Base-by-base conservation (phyloP, 2,329 filamentous ascomycete genomes). In the Claviceps africana region DNA sequence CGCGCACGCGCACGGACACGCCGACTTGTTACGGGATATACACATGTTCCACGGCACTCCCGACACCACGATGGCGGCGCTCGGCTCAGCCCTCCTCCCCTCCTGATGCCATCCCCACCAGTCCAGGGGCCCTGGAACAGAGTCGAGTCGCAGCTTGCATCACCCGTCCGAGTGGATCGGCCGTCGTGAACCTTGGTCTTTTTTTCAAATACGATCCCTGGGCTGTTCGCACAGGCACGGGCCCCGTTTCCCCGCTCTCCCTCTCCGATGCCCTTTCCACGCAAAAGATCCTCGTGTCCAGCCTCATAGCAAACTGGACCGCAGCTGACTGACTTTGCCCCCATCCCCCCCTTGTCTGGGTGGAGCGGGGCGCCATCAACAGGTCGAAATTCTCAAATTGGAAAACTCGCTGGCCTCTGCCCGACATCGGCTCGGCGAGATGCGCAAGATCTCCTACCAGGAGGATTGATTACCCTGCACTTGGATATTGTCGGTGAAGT, bases 361-460 rank as follows among this genome's bases (percentile, higher is more conserved):
- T 31, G 47, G 31, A 22, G 21, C 15, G 22, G n/a, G 37, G 33
- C 33, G 19, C 21, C 25, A 9, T 45, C 21, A 50, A 51, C 63
- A 95, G 89, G 93, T 98, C 65, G 90, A 98, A 70, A 98, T 98
- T 59, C 75, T 97, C 52, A 89, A 97, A 69, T 78, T 98, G 58
- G 90, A 97, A 71, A 98, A 97, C 63, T 72, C 81, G 30, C 78
- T 98, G 40, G 77, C 83, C 9, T 75, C 86, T 33, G 93, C 93
- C 43, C 78, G 91, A 60, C 82, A 85, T 64, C 77, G 89, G 51
- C 73, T 98, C 57, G 91, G 93, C 57, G 93, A 98, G 77, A 97
- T 98, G 93, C 82, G 93, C 66, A 96, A 96, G 80, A 88, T 95
- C 56, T 91, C 86, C 5, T 96, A 96, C 71, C 85, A 86, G 65